Evolutionary conservation across 441 rosid genomes (phyloP), one percentile per base, ranked within the genome.

Genomic region (Mallotus repandus): DNA sequence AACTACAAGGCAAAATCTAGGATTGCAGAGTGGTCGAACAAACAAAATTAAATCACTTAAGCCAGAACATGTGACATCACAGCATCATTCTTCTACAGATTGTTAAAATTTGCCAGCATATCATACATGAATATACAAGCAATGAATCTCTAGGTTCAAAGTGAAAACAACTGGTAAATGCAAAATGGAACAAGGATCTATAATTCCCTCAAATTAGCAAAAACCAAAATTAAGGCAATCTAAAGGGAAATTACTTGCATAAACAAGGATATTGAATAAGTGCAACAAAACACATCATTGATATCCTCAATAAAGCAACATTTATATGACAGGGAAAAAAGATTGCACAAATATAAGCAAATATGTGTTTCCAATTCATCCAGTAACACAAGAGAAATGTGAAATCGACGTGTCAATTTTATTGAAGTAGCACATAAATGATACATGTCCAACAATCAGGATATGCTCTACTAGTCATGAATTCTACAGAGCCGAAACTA

Each of bases 371-470:
- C 38, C 32, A 76, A 46, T 52, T 57, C 49, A 55, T 63, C 68
- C 52, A 50, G 16, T 60, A 49, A 38, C 58, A 12, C 43, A 45
- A n/a, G 35, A 25, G 29, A 58, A 63, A 61, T 65, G 55, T 46
- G 59, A 73, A 69, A 73, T 73, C 43, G 50, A 7, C 48, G 61
- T 63, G 74, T 73, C 71, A 64, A 38, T 63, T 53, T 77, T 87
- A 85, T 87, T 84, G 80, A 78, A 71, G 76, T 76, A 74, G 81
- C 80, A 50, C 61, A 82, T 80, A 68, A 88, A 80, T 76, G 80
- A 80, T 85, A 86, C 87, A 85, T 49, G 78, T 78, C 82, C 85
- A 82, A 35, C 78, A 78, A 85, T 84, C 83, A 82, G 78, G 82
- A 82, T 72, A 78, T 83, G 73, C 77, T 86, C 86, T 82, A 80